Evolutionary conservation across 768 basidiomycete species (phyloP), one percentile per base, ranked within the genome.

Genomic region (Auricularia sp.): DNA sequence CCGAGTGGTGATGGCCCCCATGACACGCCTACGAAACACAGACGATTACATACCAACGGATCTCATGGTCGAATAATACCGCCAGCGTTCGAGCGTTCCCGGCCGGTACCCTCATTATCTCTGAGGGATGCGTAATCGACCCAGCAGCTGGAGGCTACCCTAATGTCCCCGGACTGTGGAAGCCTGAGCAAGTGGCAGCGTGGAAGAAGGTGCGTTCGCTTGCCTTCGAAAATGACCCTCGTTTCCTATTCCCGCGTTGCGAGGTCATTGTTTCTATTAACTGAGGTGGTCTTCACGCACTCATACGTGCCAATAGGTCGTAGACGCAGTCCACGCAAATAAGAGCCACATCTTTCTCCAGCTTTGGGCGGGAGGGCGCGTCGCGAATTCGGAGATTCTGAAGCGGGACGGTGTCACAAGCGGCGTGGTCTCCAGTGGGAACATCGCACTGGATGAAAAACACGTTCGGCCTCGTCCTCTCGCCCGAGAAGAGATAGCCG

Each of bases 151-250:
- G 73, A 7, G 72, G 72, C 2, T 70, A 68, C 65, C 61, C 65
- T 1, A 72, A 83, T 63, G 78, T 81, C 0, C 88, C 88, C 1
- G 88, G 88, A 1, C 82, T 89, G 62, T 89, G 81, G 77, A 83
- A 71, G 18, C 70, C 80, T 3, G 83, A 80, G 23, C 89, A 92
- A 66, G 79, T 79, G 36, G 65, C 69, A 0, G 81, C 73, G 0
- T 88, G 86, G 87, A 84, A 82, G 70, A 68, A 77, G 73, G 83
- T 78, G 33, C n/a, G 74, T 29, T 29, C 29, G 29, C 29, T 29
- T 29, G 29, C 29, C 29, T 29, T 3, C 29, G 29, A 29, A 29
- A 29, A 29, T 29, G 29, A 29, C 62, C 44, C 62, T 36, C 71
- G 23, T 21, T 58, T 1, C 56, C 36, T 34, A n/a, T 56, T 8